Conservation (phyloP, 2,329 filamentous ascomycete species). For the Alternaria sp. region DNA sequence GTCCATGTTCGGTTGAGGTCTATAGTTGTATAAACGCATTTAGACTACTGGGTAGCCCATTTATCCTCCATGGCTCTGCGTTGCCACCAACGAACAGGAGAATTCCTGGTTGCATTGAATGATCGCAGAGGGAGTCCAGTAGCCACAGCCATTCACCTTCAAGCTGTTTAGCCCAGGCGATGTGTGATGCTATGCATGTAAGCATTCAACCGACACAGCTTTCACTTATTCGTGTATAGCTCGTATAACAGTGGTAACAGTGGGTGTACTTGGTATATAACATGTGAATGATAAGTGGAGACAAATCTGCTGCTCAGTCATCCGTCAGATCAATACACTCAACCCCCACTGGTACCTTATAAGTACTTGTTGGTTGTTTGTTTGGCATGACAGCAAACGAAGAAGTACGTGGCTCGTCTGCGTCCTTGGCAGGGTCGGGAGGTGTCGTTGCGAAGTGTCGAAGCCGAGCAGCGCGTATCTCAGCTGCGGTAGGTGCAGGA, state of each 20-base stretch:
- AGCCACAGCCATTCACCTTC: background rate
- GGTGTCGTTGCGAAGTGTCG: constrained; percentile 9
- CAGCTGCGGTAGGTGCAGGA: background rate
- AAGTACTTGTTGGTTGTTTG: background rate
- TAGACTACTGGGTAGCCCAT: background rate
- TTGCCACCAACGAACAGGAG: background rate
- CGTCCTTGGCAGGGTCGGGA: background rate
- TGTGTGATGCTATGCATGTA: background rate
- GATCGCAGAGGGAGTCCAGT: background rate
- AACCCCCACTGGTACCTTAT: background rate
- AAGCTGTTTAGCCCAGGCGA: background rate
- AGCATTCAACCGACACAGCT: background rate
- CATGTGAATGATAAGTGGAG: background rate
- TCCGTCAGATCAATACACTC: constrained; percentile 22
- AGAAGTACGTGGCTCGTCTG: background rate
- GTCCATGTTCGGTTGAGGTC: background rate
- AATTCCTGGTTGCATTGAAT: background rate
- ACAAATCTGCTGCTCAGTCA: constrained; percentile 2
- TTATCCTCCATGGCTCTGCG: background rate
- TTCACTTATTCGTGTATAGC: background rate
- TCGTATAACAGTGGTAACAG: background rate
- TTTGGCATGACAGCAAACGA: background rate
- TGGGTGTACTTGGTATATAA: background rate
- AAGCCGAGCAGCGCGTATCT: constrained; percentile 22
- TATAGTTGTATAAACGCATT: background rate